These are phyloP conservation scores for Sphenostylis stenocarpa DNA, from an alignment of 306 rosid genomes.

Conservation along the genomic window DNA sequence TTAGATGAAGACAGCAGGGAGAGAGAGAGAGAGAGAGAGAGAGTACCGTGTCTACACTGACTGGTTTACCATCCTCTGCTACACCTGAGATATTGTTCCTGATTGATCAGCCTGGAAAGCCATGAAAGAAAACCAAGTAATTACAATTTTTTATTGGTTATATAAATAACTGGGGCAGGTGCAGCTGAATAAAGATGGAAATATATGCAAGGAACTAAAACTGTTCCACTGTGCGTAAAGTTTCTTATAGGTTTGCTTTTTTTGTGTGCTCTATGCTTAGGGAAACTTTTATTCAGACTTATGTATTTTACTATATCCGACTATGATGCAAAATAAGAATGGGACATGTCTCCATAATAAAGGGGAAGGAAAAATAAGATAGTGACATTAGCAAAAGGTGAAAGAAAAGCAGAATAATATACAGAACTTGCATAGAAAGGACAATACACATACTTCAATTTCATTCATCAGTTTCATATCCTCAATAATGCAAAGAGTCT, in stretches of 20 bases:
- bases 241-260: background rate
- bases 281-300: background rate
- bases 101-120: constrained; percentile 78
- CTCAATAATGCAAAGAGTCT: constrained; percentile 83
- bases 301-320: background rate
- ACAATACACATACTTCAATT: constrained; percentile 65
- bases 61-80: constrained; percentile 73
- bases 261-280: background rate
- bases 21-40: constrained; percentile 10
- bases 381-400: too few species aligned
- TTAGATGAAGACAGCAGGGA: background rate
- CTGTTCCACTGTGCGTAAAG: background rate
- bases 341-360: constrained; percentile 3
- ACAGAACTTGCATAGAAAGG: background rate
- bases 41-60: constrained; percentile 75
- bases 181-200: background rate
- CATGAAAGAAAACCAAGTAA: constrained; percentile 17
- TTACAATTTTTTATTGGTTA: background rate
- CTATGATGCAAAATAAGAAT: background rate
- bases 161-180: background rate
- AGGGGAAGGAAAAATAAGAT: background rate
- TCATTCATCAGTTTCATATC: constrained; percentile 99
- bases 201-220: constrained; percentile 3
- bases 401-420: constrained; percentile 8
- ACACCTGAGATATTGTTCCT: constrained; percentile 73